Evolutionary conservation across 768 basidiomycete genomes (phyloP).

Genomic region (Pleurotus salmoneostramineus): DNA sequence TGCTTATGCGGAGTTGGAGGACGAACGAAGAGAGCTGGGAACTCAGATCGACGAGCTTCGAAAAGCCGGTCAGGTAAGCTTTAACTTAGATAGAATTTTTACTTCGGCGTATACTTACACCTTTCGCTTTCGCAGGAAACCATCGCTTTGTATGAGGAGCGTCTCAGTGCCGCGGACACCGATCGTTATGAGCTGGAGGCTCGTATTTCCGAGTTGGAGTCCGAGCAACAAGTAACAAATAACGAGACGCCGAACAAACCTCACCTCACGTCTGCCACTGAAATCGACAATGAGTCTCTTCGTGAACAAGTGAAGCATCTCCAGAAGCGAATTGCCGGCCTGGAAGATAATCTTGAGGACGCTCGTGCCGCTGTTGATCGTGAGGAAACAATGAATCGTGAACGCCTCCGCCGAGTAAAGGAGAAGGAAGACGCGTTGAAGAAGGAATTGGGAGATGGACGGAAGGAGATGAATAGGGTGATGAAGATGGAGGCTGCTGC

Average conservation of each 20-base stretch:
- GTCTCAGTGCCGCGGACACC: constrained; percentile 64
- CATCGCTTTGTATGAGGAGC: constrained; percentile 92
- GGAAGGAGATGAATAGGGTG: constrained; percentile 62
- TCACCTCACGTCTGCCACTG: constrained; percentile 54
- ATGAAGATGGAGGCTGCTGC: constrained; percentile 58
- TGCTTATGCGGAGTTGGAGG: constrained; percentile 27
- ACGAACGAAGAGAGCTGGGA: constrained; percentile 66
- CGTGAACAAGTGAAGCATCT: constrained; percentile 88
- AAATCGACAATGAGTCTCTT: constrained; percentile 94
- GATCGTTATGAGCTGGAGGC: constrained; percentile 79
- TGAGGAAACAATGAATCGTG: constrained; percentile 63
- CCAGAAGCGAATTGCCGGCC: constrained; percentile 63
- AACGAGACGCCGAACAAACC: constrained; percentile 18
- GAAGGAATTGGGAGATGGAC: constrained; percentile 66
- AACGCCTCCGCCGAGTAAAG: constrained; percentile 62
- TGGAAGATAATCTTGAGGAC: constrained; percentile 89
- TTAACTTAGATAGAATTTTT: not conserved
- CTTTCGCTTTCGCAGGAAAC: constrained; percentile 61
- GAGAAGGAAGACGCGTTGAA: constrained; percentile 70
- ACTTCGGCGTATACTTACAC: not conserved
- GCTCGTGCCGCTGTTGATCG: constrained; percentile 61
- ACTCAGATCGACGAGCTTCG: constrained; percentile 81
- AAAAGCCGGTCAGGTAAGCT: constrained; percentile 77
- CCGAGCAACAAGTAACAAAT: constrained; percentile 12
- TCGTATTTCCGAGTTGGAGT: constrained; percentile 54